Conservation (phyloP, 139 green algal species). For the Asterochloris sp. region DNA sequence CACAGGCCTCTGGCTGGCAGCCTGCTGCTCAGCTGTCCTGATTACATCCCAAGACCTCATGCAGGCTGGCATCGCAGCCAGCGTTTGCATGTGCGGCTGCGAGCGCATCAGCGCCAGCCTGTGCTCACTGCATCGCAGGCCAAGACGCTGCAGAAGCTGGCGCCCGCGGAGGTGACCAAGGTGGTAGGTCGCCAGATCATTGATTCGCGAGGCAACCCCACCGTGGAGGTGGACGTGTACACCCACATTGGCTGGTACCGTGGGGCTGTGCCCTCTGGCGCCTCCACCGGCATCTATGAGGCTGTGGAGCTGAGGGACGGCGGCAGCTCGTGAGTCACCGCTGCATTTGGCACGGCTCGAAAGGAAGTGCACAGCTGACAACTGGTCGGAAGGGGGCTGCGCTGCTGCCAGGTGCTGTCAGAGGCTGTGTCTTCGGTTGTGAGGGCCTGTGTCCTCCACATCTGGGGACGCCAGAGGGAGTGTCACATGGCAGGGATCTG, state of each 20-base stretch:
- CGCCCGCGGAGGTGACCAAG: conserved; percentile 76
- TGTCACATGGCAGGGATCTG: too few species aligned
- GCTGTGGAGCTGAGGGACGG: conserved; percentile 96
- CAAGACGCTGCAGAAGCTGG: conserved; percentile 53
- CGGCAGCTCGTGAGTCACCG: conserved; percentile 51
- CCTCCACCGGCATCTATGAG: conserved; percentile 96
- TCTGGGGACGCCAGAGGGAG: too few species aligned
- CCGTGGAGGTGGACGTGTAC: conserved; percentile 87
- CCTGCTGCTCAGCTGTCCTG: too few species aligned
- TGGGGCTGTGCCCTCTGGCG: conserved; percentile 88
- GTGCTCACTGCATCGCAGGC: conserved; percentile 33
- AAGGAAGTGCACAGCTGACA: not conserved
- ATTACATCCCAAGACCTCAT: not conserved
- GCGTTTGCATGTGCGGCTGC: not conserved
- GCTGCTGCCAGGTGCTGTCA: not conserved
- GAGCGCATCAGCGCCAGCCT: not conserved
- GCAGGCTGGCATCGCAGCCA: not conserved
- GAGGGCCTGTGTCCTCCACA: not conserved
- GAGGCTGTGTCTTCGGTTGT: too few species aligned
- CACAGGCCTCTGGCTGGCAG: too few species aligned
- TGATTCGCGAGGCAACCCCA: conserved; percentile 97
- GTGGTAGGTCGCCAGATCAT: conserved; percentile 92
- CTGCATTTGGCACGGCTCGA: not conserved
- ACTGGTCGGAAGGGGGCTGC: too few species aligned
- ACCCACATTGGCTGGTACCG: conserved; percentile 91